These are phyloP conservation scores for Zymoseptoria brevis DNA, from an alignment of 2,329 filamentous ascomycete species.

Conservation along the genomic window DNA sequence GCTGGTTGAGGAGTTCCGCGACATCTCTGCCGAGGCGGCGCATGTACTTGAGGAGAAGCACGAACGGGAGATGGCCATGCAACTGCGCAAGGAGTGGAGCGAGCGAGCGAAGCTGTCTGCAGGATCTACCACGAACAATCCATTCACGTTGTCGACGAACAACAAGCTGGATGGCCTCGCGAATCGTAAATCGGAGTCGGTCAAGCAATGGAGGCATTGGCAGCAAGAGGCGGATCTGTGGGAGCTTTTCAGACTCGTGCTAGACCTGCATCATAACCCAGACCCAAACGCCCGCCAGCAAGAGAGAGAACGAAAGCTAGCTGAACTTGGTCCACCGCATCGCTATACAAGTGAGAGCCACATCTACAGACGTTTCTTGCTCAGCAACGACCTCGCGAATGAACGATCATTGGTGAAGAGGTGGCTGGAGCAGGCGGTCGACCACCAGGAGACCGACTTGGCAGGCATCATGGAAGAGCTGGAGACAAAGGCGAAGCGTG, in stretches of 20 bases:
- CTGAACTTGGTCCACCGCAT: conserved; percentile 27
- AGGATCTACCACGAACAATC: conserved; percentile 12
- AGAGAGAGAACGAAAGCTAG: conserved; percentile 29
- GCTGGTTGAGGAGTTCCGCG: conserved; percentile 43
- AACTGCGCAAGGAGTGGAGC: conserved; percentile 31
- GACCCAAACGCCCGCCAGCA: conserved; percentile 26
- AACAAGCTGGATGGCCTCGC: conserved; percentile 9
- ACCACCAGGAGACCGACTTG: conserved; percentile 59
- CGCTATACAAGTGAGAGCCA: conserved; percentile 54
- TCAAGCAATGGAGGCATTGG: conserved; percentile 54
- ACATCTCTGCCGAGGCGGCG: conserved; percentile 46
- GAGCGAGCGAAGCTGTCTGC: conserved; percentile 17
- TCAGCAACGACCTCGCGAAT: conserved; percentile 62
- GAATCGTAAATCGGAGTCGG: conserved; percentile 28
- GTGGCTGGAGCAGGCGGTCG: conserved; percentile 76
- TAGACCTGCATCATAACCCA: conserved; percentile 55
- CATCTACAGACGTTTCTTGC: conserved; percentile 66
- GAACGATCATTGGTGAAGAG: conserved; percentile 74
- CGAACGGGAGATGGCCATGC: conserved; percentile 31
- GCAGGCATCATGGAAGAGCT: conserved; percentile 68
- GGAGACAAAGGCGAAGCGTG: conserved; percentile 58
- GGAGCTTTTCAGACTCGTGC: conserved; percentile 70
- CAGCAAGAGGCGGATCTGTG: conserved; percentile 84
- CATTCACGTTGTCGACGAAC: conserved; percentile 24
- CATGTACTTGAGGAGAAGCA: conserved; percentile 38